phyloP scores from a whole-genome alignment of 2,329 filamentous ascomycete genomes.

The Mariannaea elegans region DNA sequence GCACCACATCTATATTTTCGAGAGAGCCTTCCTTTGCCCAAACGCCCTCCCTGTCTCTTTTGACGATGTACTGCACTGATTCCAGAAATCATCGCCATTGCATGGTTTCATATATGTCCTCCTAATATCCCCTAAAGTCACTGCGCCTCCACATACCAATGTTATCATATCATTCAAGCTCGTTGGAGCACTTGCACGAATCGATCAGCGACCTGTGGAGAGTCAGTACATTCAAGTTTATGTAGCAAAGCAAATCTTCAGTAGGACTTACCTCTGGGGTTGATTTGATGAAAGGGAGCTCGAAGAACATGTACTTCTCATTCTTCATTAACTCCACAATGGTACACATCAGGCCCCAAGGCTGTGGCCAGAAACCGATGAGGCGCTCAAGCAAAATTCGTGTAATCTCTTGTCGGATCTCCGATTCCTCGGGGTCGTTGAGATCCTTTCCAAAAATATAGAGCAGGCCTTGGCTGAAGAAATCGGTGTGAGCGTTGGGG shows the following conservation, averaged over 20 bases:
- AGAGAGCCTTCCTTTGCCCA: slow-evolving; percentile 34
- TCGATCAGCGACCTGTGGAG: slow-evolving; percentile 46
- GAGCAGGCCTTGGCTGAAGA: slow-evolving; percentile 87
- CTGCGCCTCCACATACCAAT: slow-evolving; percentile 2
- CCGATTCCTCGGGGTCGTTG: slow-evolving; percentile 77
- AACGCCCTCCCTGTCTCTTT: slow-evolving; percentile 32
- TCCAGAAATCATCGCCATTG: slow-evolving; percentile 34
- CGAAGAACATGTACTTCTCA: slow-evolving; percentile 89
- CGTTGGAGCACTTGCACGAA: slow-evolving; percentile 48
- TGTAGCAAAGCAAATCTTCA: neutral
- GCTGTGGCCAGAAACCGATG: slow-evolving; percentile 89
- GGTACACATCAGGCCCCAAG: slow-evolving; percentile 92
- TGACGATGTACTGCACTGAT: slow-evolving; percentile 36
- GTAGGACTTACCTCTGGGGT: slow-evolving; percentile 76
- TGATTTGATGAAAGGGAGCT: slow-evolving; percentile 89
- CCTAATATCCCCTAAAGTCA: slow-evolving; percentile 8
- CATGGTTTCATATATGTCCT: slow-evolving; percentile 21
- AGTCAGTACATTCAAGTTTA: slow-evolving; percentile 17
- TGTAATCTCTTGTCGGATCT: slow-evolving; percentile 90
- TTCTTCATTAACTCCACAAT: slow-evolving; percentile 92
- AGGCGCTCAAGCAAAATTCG: slow-evolving; percentile 88
- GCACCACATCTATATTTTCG: slow-evolving; percentile 40
- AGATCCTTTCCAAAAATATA: slow-evolving; percentile 84
- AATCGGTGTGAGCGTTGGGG: slow-evolving; percentile 89
- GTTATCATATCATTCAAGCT: slow-evolving; percentile 33